A percentile compares a stretch with the other conserved stretches of the same genome.
Evolutionary conservation across 1,284 basidiomycete genomes (phyloP).

Genomic region (Cutaneotrichosporon daszewskae): DNA sequence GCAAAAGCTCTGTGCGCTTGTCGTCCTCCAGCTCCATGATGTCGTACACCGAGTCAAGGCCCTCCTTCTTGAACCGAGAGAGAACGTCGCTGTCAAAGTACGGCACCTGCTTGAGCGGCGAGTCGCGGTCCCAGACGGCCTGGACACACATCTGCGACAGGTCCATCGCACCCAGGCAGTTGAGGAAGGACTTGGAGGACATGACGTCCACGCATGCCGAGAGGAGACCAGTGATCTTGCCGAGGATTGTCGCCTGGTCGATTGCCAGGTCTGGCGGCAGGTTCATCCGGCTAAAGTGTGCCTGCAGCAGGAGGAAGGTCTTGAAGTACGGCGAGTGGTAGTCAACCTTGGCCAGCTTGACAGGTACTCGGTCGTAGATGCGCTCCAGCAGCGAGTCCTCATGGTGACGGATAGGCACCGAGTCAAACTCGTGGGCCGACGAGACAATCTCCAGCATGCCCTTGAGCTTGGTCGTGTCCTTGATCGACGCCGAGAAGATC

Average conservation of each 20-base stretch:
- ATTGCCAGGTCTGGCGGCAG: conserved; percentile 88
- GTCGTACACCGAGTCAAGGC: conserved; percentile 83
- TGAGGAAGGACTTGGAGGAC: conserved; percentile 92
- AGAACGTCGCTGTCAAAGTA: conserved; percentile 87
- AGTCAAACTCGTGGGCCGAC: conserved; percentile 93
- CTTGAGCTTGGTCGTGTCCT: conserved; percentile 95
- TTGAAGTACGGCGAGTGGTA: conserved; percentile 97
- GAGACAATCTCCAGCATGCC: conserved; percentile 93
- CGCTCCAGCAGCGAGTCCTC: conserved; percentile 74
- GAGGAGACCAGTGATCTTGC: conserved; percentile 82
- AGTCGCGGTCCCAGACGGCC: conserved; percentile 95
- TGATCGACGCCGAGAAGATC: conserved; percentile 91
- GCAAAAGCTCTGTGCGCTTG: conserved; percentile 70
- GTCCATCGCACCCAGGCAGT: conserved; percentile 95
- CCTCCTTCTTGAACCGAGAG: conserved; percentile 73
- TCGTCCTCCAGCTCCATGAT: conserved; percentile 96
- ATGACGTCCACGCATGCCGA: conserved; percentile 96
- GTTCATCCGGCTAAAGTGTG: conserved; percentile 88
- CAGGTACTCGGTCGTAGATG: conserved; percentile 94
- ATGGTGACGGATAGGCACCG: conserved; percentile 86
- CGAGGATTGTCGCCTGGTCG: conserved; percentile 79
- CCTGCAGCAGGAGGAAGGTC: conserved; percentile 91
- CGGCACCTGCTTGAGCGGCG: conserved; percentile 88
- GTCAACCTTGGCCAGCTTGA: conserved; percentile 81
- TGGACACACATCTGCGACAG: conserved; percentile 99